Conservation (phyloP, 2,329 filamentous ascomycete genomes). For the Colletotrichum viniferum region DNA sequence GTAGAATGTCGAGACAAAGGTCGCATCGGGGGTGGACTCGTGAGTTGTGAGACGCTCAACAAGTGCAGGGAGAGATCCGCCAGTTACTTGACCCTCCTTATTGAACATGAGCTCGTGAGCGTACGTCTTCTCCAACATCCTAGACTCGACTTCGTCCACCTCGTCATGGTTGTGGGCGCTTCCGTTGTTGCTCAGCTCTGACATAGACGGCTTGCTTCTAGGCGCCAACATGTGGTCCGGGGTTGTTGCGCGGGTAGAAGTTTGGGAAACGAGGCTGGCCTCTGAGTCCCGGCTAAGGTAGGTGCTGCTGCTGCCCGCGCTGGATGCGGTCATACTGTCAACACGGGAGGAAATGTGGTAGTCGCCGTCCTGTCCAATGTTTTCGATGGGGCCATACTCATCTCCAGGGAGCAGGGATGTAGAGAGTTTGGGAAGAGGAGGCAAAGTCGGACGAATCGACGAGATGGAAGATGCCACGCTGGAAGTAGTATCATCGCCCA, state of each 20-base stretch:
- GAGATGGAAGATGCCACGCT: constrained; percentile 52
- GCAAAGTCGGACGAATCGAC: constrained; percentile 52
- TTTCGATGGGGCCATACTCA: constrained; percentile 53
- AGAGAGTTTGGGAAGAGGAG: constrained; percentile 62
- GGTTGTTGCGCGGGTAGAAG: constrained; percentile 87
- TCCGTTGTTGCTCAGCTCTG: constrained; percentile 70
- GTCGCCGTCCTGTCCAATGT: constrained; percentile 53
- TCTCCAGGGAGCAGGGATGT: constrained; percentile 53
- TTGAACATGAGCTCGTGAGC: constrained; percentile 92
- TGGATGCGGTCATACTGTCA: constrained; percentile 76
- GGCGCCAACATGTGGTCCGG: constrained; percentile 68
- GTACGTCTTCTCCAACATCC: constrained; percentile 88
- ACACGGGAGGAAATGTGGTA: constrained; percentile 59
- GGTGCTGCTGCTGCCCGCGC: constrained; percentile 78
- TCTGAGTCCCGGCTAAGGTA: constrained; percentile 83
- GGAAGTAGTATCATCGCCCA: constrained; percentile 44
- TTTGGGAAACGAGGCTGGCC: constrained; percentile 77
- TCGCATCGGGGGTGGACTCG: constrained; percentile 87
- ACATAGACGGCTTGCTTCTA: constrained; percentile 65
- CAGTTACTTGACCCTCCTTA: constrained; percentile 93
- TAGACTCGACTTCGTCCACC: constrained; percentile 77
- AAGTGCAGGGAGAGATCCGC: constrained; percentile 86
- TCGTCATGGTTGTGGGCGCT: constrained; percentile 73
- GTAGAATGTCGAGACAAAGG: constrained; percentile 94
- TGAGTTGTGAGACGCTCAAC: constrained; percentile 95